phyloP scores from a whole-genome alignment of 2,329 filamentous ascomycete species.

The Fusarium metavorans region DNA sequence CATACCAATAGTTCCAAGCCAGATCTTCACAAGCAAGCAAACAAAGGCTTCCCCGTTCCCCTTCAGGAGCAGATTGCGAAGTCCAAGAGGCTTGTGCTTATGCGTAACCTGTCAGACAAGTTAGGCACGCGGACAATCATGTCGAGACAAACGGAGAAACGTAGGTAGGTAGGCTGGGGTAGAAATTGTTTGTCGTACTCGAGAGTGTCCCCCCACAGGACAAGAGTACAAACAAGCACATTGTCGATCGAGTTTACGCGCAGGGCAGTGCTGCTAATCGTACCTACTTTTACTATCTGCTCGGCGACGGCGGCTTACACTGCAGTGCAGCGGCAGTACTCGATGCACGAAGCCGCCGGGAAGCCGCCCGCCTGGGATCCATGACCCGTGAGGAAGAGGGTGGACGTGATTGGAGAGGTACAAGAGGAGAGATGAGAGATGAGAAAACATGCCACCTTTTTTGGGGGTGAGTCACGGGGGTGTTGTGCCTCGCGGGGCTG shows the following conservation, averaged over 20 bases:
- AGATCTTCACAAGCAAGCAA: conserved; percentile 1
- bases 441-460: conserved; percentile 35
- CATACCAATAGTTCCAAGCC: conserved; percentile 15
- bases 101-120: conserved; percentile 11
- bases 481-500: conserved; percentile 33
- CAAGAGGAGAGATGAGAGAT: neutral
- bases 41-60: conserved; percentile 13
- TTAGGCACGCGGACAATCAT: conserved; percentile 21
- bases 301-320: neutral
- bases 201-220: neutral
- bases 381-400: conserved; percentile 12
- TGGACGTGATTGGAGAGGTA: conserved; percentile 29
- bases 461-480: conserved; percentile 37
- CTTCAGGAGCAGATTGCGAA: conserved; percentile 19
- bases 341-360: conserved; percentile 36
- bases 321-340: conserved; percentile 6
- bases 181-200: conserved; percentile 23
- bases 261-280: neutral
- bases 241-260: conserved; percentile 28
- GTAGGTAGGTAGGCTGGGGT: conserved; percentile 5
- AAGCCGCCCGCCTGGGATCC: conserved; percentile 27
- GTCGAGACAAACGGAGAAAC: conserved; percentile 1
- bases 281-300: neutral
- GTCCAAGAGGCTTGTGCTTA: neutral
- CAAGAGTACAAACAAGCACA: conserved; percentile 6